These are phyloP conservation scores for Ottelia alismoides DNA, from an alignment of 106 monocot species.

Conservation along the genomic window DNA sequence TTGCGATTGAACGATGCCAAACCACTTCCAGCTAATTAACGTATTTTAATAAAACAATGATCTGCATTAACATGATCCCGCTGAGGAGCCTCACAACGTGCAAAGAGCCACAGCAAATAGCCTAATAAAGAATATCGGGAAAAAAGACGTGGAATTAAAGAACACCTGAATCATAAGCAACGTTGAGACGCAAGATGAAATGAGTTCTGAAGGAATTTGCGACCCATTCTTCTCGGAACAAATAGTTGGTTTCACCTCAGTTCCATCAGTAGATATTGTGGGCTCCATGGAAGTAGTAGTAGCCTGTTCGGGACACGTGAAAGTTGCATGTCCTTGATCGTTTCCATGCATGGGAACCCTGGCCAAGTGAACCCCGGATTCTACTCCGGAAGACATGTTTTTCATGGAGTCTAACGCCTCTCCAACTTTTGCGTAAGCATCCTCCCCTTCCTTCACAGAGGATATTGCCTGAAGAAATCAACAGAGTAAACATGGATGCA, in stretches of 20 bases:
- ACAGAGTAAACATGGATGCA: no score
- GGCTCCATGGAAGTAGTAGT: conserved; percentile 22
- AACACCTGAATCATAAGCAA: conserved; percentile 94
- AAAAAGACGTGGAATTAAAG: no score
- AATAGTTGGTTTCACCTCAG: conserved; percentile 13
- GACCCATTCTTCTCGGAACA: conserved; percentile 18
- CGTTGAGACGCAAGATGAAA: conserved; percentile 70
- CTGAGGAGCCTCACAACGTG: no score
- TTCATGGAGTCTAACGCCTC: conserved; percentile 60
- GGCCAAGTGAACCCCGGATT: conserved; percentile 23
- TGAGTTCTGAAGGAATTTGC: conserved; percentile 59
- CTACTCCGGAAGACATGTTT: conserved; percentile 27
- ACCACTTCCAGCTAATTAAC: no score
- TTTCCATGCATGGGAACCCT: conserved; percentile 13
- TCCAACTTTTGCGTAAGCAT: conserved; percentile 45
- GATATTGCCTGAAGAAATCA: no score
- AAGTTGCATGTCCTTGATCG: conserved; percentile 25
- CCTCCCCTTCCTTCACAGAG: conserved; percentile 58
- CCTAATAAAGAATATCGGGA: no score
- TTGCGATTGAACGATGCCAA: no score
- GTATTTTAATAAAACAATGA: no score
- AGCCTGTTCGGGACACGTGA: conserved; percentile 25
- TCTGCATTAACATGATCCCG: no score
- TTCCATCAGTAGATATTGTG: conserved; percentile 1
- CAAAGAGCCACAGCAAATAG: no score